Percentiles rank a stretch among this genome's conserved stretches.
phyloP scores from a whole-genome alignment of 176 grass and related monocot species.

The Poa annua region DNA sequence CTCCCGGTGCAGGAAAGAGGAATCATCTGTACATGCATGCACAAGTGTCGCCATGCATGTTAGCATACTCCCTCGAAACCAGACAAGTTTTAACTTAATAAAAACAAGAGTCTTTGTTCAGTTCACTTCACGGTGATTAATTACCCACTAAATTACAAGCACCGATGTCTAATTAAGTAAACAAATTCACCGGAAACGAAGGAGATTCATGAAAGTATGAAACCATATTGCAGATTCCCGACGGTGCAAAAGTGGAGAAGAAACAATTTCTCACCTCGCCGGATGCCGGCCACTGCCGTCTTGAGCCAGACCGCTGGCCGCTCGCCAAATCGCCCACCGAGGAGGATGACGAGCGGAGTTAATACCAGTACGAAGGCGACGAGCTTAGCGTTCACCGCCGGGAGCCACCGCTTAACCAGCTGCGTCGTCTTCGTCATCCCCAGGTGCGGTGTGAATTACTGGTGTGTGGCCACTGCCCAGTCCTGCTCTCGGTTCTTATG shows the following conservation, averaged over 20 bases:
- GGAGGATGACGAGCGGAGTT: conserved; percentile 24
- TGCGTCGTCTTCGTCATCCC: conserved; percentile 1
- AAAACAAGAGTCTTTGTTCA: too few species aligned
- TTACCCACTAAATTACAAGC: too few species aligned
- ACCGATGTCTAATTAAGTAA: too few species aligned
- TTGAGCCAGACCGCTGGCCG: conserved; percentile 25
- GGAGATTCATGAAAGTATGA: background rate
- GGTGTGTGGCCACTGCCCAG: background rate
- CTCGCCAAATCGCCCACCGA: background rate
- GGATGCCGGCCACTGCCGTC: conserved; percentile 8
- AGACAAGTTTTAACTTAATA: background rate
- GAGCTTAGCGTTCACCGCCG: background rate
- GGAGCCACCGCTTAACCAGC: conserved; percentile 26
- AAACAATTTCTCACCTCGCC: background rate
- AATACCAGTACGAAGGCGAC: conserved; percentile 25
- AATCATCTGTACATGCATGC: background rate
- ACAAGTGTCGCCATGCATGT: background rate
- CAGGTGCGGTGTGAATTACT: background rate
- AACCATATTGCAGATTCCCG: background rate
- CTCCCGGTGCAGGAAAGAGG: background rate
- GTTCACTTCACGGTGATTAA: too few species aligned
- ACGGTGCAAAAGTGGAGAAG: background rate
- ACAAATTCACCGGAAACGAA: background rate
- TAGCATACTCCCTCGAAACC: background rate
- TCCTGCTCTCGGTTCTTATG: background rate